Percentiles rank a stretch among this genome's conserved stretches.
Conservation (phyloP, 306 rosid species). For the Vachellia collinsii region DNA sequence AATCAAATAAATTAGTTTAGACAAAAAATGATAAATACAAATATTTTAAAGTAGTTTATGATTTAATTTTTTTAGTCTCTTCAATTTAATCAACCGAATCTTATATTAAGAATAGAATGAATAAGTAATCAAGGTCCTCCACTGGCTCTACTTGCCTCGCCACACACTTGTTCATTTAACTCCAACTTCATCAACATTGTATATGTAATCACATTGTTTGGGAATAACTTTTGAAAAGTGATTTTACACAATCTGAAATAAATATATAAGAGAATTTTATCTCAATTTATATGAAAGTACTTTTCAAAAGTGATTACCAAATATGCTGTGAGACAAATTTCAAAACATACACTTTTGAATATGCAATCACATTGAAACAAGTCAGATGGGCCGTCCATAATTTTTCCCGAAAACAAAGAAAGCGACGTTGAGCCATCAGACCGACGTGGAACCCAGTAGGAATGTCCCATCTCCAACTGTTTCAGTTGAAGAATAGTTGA, state of each 20-base stretch:
- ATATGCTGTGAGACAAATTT: neutral
- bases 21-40: too few species aligned
- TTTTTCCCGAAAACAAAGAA: neutral
- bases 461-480: conserved; percentile 64
- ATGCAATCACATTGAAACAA: neutral
- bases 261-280: too few species aligned
- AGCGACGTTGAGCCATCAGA: conserved; percentile 47
- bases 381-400: neutral
- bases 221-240: too few species aligned
- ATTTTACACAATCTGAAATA: too few species aligned
- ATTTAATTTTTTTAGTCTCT: too few species aligned
- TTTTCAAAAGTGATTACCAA: too few species aligned
- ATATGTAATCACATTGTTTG: neutral
- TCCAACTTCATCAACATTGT: neutral
- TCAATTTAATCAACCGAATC: too few species aligned
- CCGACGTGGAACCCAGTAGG: conserved; percentile 65
- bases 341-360: neutral
- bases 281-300: too few species aligned
- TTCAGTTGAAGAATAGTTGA: conserved; percentile 52
- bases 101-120: too few species aligned
- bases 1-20: too few species aligned
- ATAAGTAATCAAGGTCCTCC: neutral
- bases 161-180: neutral
- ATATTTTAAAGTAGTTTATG: too few species aligned
- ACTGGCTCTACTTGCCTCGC: neutral